Evolutionary conservation across 2,329 filamentous ascomycete species (phyloP).

Genomic region (Aspergillus uvarum): DNA sequence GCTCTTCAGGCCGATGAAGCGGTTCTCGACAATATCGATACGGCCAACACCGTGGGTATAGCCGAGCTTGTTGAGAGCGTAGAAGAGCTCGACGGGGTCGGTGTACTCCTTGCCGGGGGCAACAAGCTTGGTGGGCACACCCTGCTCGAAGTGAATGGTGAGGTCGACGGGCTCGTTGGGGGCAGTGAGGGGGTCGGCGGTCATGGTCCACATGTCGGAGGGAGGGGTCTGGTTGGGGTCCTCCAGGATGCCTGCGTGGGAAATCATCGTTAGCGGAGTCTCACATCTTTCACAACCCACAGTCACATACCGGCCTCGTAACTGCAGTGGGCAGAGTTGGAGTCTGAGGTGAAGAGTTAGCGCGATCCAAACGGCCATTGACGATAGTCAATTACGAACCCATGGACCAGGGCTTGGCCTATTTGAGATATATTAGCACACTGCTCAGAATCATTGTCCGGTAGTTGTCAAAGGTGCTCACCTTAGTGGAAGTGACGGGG

Average conservation of each 20-base stretch:
- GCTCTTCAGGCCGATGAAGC: conserved; percentile 76
- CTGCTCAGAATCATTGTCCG: not conserved
- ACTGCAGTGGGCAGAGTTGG: conserved; percentile 60
- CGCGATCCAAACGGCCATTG: not conserved
- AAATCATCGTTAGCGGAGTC: conserved; percentile 33
- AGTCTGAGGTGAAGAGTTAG: conserved; percentile 24
- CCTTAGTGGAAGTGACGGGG: conserved; percentile 50
- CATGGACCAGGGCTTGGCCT: conserved; percentile 53
- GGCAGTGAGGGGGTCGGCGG: conserved; percentile 66
- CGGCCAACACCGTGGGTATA: conserved; percentile 72
- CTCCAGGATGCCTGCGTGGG: conserved; percentile 31
- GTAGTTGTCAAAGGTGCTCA: conserved; percentile 5
- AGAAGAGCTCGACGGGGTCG: conserved; percentile 70
- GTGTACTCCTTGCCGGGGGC: conserved; percentile 62
- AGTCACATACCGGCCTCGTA: conserved; percentile 69
- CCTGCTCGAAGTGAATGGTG: conserved; percentile 70
- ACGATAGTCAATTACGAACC: conserved; percentile 46
- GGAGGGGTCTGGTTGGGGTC: conserved; percentile 64
- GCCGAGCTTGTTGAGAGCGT: conserved; percentile 69
- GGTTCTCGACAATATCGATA: conserved; percentile 81
- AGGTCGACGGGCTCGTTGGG: conserved; percentile 71
- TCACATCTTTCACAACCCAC: not conserved
- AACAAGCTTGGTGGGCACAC: conserved; percentile 68
- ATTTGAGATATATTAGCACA: conserved; percentile 3
- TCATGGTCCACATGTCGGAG: conserved; percentile 74